Evolutionary conservation across 305 asterid species (phyloP), one percentile per base, ranked within the genome.

Genomic region (Petunia hybrid): DNA sequence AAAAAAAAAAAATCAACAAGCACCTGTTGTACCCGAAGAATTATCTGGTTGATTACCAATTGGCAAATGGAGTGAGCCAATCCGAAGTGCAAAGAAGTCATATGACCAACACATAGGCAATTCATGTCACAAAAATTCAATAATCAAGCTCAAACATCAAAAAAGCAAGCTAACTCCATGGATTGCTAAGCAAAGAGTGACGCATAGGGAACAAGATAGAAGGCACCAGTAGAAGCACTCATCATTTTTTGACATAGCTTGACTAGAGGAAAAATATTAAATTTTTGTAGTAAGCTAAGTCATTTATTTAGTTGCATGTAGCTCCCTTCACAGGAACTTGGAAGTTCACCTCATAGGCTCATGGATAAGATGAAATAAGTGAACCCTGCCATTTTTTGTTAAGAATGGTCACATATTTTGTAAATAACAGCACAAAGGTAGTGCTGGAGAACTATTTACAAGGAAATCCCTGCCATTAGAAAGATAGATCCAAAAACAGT

Each of bases 41-140:
- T 4, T 61, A 63, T 63, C 68, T 36, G 68, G 40, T 63, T 36
- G 39, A 38, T 70, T 39, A 12, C 77, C 59, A 70, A 46, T 70
- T 70, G 31, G 60, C 60, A 22, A 70, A 45, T 35, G 42, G 61
- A 51, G 45, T 73, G 12, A 73, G 45, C 36, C 60, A 35, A 73
- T 36, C 4, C 1, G 5, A 71, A 35, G 78, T 12, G 14, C 39
- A 51, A 71, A 51, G 62, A 73, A 51, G 62, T 73, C 62, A 73
- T 3, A 51, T 48, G 61, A 73, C 45, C 62, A 73, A 73, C 45
- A 71, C 41, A 6, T 45, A 48, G 61, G 62, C 62, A 22, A 36
- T 31, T 46, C 31, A 70, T 48, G 62, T 51, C 78, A 71, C 41
- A 73, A 73, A 6, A 51, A 31, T 43, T 71, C 43, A 71, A 71